These are phyloP conservation scores for Beta lomatogona DNA, from an alignment of 179 eudicot species.

Conservation along the genomic window DNA sequence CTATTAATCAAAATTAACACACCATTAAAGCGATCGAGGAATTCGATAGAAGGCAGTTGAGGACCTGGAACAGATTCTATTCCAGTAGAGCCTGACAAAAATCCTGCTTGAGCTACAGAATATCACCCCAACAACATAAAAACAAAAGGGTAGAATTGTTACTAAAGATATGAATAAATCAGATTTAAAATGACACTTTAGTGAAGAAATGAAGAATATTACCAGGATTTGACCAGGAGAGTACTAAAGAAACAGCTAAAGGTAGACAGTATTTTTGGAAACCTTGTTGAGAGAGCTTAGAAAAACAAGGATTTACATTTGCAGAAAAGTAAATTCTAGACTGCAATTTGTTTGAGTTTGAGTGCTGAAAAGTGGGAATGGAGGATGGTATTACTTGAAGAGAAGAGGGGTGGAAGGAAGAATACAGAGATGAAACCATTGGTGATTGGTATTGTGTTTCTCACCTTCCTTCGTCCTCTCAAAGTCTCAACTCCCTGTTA, in stretches of 20 bases:
- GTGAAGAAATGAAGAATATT: background rate
- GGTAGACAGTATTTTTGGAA: constrained; percentile 29
- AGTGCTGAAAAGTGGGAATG: constrained; percentile 9
- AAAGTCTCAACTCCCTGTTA: background rate
- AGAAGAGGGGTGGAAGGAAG: constrained; percentile 26
- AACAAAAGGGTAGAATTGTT: background rate
- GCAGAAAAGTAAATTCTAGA: constrained; percentile 5
- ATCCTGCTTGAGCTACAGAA: constrained; percentile 82
- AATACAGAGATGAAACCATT: constrained; percentile 33
- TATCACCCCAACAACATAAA: background rate
- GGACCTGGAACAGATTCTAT: constrained; percentile 94
- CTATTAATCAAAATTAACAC: background rate
- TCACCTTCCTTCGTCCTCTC: background rate
- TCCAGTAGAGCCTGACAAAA: constrained; percentile 75
- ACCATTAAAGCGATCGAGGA: constrained; percentile 74
- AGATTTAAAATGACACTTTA: background rate
- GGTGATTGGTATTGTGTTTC: constrained; percentile 24
- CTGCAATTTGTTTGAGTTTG: constrained; percentile 1
- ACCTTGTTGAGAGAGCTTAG: constrained; percentile 6
- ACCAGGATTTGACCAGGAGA: constrained; percentile 41
- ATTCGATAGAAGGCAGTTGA: constrained; percentile 71
- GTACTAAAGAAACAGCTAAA: constrained; percentile 30
- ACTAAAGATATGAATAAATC: background rate
- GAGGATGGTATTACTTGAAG: constrained; percentile 13
- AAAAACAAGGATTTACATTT: background rate